Base-by-base conservation (phyloP, 441 rosid species). In the Croton laevigatus region DNA sequence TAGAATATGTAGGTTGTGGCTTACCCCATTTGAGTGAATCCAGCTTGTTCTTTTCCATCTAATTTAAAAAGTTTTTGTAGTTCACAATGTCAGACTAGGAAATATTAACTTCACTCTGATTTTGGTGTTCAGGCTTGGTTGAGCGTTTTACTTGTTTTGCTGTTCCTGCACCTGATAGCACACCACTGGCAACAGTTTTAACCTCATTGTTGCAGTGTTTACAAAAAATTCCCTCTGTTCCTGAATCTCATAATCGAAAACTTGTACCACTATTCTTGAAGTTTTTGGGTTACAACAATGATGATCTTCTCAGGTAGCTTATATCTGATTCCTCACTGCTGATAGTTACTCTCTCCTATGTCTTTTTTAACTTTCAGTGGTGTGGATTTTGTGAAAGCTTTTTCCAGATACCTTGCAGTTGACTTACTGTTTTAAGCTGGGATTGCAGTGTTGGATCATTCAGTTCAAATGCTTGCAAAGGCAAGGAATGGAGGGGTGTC, bases 401-500 rank as follows among this genome's bases (percentile, higher is more conserved):
- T 37, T 53, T 5, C 42, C 0, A 6, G 42, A 38, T 60, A 57
- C 64, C 32, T 53, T 9, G 51, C n/a, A 3, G 65, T 48, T 59
- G 59, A 45, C 62, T 52, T n/a, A 61, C 72, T 55, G 8, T 69
- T 63, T 70, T 52, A 38, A 45, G 65, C 55, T 75, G 49, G 53
- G 48, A 58, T 72, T 81, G 83, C 86, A 96, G 98, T 59, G 87
- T 90, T 72, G 90, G 87, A 74, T 84, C 78, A 44, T 96, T 82
- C 71, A 76, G 78, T 78, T 75, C 81, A 61, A 71, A 61, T 64
- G 67, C 75, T 77, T 90, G 89, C 77, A 87, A 83, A 79, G 94
- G 97, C 62, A 89, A 89, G 78, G 91, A 85, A 72, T 90, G 97
- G 99, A 91, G 81, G 79, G 81, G 75, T 36, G 65, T 88, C 52